phyloP scores from a whole-genome alignment of 2,329 filamentous ascomycete species.

The Fusarium sp. region DNA sequence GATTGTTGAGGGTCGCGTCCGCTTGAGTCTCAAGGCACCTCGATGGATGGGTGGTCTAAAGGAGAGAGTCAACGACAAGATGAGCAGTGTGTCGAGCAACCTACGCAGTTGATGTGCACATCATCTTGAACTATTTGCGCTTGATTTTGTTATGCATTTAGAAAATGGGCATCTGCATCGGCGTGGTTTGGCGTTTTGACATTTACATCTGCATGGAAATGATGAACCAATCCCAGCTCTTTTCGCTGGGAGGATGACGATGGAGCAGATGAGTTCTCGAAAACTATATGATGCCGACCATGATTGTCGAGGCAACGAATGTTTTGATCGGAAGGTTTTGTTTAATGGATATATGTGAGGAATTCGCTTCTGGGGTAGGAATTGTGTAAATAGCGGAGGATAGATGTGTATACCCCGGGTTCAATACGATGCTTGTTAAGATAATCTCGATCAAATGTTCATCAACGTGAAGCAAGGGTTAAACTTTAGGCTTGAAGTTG shows the following conservation, averaged over 20 bases:
- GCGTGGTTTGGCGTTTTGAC: conserved; percentile 26
- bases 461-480: neutral
- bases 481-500: neutral
- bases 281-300: conserved; percentile 23
- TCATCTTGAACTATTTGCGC: conserved; percentile 2
- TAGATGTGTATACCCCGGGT: conserved; percentile 31
- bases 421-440: conserved; percentile 3
- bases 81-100: conserved; percentile 63
- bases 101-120: conserved; percentile 50
- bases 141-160: conserved; percentile 29
- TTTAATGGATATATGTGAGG: conserved; percentile 14
- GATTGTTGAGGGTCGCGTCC: conserved; percentile 85
- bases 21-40: conserved; percentile 66
- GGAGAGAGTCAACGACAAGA: conserved; percentile 59
- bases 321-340: conserved; percentile 12
- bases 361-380: conserved; percentile 1
- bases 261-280: conserved; percentile 26
- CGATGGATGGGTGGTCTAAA: conserved; percentile 61
- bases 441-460: neutral
- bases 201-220: conserved; percentile 21
- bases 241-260: conserved; percentile 16
- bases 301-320: conserved; percentile 20
- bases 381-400: conserved; percentile 19
- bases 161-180: conserved; percentile 26
- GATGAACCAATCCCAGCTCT: conserved; percentile 6